Percentiles rank a stretch among this genome's conserved stretches.
These are phyloP conservation scores for Colletotrichum scovillei DNA, from an alignment of 2,329 filamentous ascomycete genomes.

Conservation along the genomic window DNA sequence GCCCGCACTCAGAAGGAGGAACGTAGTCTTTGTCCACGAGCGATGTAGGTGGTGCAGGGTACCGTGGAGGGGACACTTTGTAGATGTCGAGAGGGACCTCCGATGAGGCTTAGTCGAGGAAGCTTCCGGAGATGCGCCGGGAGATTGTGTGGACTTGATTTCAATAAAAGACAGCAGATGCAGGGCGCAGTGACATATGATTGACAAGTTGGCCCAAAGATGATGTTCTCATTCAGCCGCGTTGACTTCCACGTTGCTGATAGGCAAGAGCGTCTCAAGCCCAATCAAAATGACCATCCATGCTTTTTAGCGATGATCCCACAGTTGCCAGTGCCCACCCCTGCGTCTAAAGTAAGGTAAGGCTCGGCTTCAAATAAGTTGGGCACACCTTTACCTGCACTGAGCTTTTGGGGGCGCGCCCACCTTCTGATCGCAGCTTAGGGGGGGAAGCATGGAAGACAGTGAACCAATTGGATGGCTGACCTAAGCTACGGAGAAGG, in stretches of 20 bases:
- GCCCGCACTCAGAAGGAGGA: neutral
- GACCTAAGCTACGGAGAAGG: conserved; percentile 21
- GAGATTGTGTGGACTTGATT: neutral
- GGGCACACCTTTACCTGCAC: conserved; percentile 4
- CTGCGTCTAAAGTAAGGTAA: conserved; percentile 12
- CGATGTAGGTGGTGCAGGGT: conserved; percentile 15
- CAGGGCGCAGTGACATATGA: neutral
- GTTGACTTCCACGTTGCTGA: conserved; percentile 32
- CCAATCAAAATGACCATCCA: conserved; percentile 24
- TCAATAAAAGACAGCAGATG: neutral
- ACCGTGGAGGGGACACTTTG: neutral
- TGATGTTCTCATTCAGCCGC: conserved; percentile 27
- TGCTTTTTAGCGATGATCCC: conserved; percentile 31
- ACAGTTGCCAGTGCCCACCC: conserved; percentile 4
- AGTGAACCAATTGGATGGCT: conserved; percentile 24
- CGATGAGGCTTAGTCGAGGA: neutral
- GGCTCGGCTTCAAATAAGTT: conserved; percentile 15
- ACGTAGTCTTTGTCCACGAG: conserved; percentile 12
- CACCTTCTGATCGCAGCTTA: conserved; percentile 17
- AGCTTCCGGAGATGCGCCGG: neutral
- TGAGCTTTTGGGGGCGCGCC: conserved; percentile 10
- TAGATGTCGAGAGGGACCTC: neutral
- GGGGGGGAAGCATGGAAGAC: neutral
- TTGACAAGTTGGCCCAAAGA: conserved; percentile 23
- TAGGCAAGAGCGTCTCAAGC: conserved; percentile 30